A percentile compares a stretch with the other conserved stretches of the same genome.
Evolutionary conservation across 2,329 filamentous ascomycete species (phyloP).

Genomic region (Ustulina deusta): DNA sequence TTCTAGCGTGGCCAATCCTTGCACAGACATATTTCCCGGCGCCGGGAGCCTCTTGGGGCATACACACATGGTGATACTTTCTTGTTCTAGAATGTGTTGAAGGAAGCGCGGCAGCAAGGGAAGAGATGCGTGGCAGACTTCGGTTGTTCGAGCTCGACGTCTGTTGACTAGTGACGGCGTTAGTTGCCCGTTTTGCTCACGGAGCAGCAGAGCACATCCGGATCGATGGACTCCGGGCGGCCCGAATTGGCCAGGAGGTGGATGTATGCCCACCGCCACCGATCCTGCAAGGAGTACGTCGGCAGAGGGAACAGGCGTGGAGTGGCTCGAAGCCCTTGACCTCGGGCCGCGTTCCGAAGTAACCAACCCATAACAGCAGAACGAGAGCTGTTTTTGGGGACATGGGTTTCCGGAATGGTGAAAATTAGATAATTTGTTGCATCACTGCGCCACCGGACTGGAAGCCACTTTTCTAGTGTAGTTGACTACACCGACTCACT

Average conservation of each 20-base stretch:
- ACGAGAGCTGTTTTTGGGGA: background rate
- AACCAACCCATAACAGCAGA: background rate
- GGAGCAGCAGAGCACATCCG: slow-evolving; percentile 29
- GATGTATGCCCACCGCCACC: slow-evolving; percentile 15
- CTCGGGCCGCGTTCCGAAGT: slow-evolving; percentile 36
- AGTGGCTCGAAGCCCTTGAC: slow-evolving; percentile 18
- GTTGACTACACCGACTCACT: no score
- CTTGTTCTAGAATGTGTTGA: slow-evolving; percentile 19
- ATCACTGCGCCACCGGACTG: background rate
- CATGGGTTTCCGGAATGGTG: background rate
- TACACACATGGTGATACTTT: slow-evolving; percentile 5
- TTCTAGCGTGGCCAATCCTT: slow-evolving; percentile 10
- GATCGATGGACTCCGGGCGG: slow-evolving; percentile 35
- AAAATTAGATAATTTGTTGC: background rate
- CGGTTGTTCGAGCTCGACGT: slow-evolving; percentile 10
- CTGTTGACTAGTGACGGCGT: slow-evolving; percentile 32
- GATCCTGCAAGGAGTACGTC: slow-evolving; percentile 16
- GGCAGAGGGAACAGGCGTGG: background rate
- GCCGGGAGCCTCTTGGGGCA: slow-evolving; percentile 9
- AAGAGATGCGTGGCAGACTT: slow-evolving; percentile 4
- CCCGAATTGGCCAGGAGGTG: slow-evolving; percentile 36
- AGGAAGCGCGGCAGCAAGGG: slow-evolving; percentile 1
- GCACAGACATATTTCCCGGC: slow-evolving; percentile 24
- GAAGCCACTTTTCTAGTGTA: background rate
- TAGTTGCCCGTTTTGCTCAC: slow-evolving; percentile 42